These are phyloP conservation scores for Tripidium arundinaceum DNA, from an alignment of 202 grass and related monocot species.

Conservation along the genomic window DNA sequence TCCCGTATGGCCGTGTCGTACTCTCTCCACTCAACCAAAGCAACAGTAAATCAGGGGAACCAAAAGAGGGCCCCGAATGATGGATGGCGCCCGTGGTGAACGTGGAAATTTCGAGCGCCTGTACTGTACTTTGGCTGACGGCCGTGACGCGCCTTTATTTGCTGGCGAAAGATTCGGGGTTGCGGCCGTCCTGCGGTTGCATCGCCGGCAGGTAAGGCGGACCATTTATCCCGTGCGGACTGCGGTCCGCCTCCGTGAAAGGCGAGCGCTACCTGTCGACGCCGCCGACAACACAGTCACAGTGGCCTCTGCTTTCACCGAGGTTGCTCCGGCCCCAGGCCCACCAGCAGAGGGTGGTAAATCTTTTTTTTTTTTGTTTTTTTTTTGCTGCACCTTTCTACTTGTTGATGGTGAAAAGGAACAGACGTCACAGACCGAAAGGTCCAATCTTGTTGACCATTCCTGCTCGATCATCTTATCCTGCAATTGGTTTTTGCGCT, in stretches of 20 bases:
- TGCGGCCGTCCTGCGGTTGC: neutral
- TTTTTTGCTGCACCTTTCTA: too few species aligned
- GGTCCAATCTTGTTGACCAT: neutral
- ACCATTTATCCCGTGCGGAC: constrained; percentile 8
- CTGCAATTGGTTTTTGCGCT: neutral
- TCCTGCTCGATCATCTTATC: neutral
- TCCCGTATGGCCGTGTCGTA: neutral
- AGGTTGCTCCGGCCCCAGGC: neutral
- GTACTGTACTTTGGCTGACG: neutral
- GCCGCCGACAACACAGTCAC: constrained; percentile 27
- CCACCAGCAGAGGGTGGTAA: too few species aligned
- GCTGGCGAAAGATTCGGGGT: constrained; percentile 19
- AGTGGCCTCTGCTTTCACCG: neutral
- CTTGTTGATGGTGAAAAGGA: neutral
- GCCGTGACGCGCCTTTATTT: constrained; percentile 16
- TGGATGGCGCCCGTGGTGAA: neutral
- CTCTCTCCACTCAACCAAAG: neutral
- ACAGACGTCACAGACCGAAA: neutral
- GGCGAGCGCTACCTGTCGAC: constrained; percentile 11
- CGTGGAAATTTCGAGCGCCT: constrained; percentile 19
- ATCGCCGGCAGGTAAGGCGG: constrained; percentile 6
- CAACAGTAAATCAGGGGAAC: neutral
- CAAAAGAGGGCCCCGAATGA: neutral
- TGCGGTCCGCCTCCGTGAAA: neutral
- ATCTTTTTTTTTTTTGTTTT: too few species aligned